Conservation (phyloP, 2,329 filamentous ascomycete species). For the Aspergillus ochraceus region DNA sequence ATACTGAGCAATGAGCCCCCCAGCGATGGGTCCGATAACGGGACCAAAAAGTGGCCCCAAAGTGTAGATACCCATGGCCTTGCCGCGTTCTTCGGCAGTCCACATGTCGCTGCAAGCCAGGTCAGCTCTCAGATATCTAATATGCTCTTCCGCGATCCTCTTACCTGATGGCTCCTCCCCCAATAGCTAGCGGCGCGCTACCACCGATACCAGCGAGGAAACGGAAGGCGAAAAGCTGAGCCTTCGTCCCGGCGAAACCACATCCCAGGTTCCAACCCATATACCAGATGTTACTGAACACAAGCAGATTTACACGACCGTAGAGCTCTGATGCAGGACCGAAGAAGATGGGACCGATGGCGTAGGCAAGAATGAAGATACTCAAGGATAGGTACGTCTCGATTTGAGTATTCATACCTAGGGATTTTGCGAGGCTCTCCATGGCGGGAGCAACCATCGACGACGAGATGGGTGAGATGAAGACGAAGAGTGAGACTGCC, state of each 20-base stretch:
- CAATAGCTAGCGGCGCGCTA: constrained; percentile 35
- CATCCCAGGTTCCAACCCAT: constrained; percentile 17
- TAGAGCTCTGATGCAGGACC: constrained; percentile 18
- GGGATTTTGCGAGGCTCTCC: constrained; percentile 50
- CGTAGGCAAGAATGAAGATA: constrained; percentile 56
- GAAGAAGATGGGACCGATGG: constrained; percentile 27
- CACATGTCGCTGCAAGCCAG: constrained; percentile 57
- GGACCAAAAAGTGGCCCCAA: constrained; percentile 65
- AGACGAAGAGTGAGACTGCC: constrained; percentile 57
- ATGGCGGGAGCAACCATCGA: constrained; percentile 59
- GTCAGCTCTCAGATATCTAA: background rate
- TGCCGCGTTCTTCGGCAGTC: constrained; percentile 61
- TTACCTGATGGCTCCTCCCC: constrained; percentile 47
- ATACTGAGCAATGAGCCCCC: constrained; percentile 63
- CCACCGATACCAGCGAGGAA: constrained; percentile 62
- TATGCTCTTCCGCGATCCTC: constrained; percentile 3
- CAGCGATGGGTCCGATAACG: constrained; percentile 63
- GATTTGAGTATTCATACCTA: constrained; percentile 50
- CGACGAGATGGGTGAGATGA: constrained; percentile 63
- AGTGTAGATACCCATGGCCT: constrained; percentile 62
- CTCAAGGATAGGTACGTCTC: constrained; percentile 51
- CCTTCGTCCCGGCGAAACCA: constrained; percentile 41
- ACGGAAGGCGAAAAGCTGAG: constrained; percentile 48
- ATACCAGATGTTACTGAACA: constrained; percentile 16
- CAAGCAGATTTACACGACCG: constrained; percentile 12